Evolutionary conservation across 1,284 basidiomycete species (phyloP), one percentile per base, ranked within the genome.

Genomic region (Apiotrichum siamense): DNA sequence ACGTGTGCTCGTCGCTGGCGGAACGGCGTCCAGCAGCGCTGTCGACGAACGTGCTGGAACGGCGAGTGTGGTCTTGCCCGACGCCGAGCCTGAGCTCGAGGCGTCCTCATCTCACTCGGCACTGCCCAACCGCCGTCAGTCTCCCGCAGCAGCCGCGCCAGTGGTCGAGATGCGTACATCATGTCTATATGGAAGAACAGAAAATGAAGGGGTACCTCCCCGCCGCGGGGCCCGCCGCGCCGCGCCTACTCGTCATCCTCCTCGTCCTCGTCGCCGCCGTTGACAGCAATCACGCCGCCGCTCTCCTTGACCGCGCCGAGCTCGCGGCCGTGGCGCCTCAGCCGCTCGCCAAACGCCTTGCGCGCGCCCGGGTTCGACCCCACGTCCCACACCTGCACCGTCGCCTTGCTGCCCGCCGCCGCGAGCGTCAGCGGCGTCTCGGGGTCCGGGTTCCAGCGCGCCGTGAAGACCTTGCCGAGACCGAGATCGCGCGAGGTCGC

Each of bases 311-410:
- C 76, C 47, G 80, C 80, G 58, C 80, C 84, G 38, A 89, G 60
- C 20, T 77, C 78, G 57, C 79, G 79, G 2, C 89, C 87, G 10
- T 84, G 82, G 57, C 81, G 80, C 20, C 79, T 78, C 25, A 93
- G 73, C 67, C 91, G 87, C 9, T 79, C 71, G 0, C 81, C 82
- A 55, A 94, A 88, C 2, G 84, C 83, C 67, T 87, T 90, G 44
- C 88, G 77, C 4, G 81, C 87, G 24, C 86, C 86, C 17, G 78
- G 74, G 63, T 88, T 92, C 6, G 84, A 79, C 15, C 83, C 86
- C 31, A 90, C 80, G 62, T 98, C 93, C 91, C 96, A 99, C 11
- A 99, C 80, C 68, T 97, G 92, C 5, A 98, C 73, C 62, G 86
- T 89, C 3, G 89, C 94, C 63, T 88, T 87, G 7, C 88, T 91